A percentile compares a stretch with the other conserved stretches of the same genome.
These are phyloP conservation scores for Penicillium fuscoglaucum DNA, from an alignment of 2,329 filamentous ascomycete genomes.

Conservation along the genomic window DNA sequence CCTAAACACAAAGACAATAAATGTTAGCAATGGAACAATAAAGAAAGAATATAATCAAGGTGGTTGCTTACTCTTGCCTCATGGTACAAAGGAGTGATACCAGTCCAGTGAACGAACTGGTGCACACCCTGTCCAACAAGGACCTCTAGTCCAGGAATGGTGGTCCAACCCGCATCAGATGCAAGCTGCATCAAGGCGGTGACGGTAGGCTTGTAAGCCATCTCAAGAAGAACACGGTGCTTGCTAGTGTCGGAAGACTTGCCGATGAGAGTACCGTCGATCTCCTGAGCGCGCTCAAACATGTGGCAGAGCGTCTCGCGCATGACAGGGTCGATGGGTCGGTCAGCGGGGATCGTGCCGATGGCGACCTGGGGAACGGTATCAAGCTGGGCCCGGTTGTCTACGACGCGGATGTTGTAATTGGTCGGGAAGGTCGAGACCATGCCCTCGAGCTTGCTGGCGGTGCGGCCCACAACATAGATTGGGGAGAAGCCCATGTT, in stretches of 20 bases:
- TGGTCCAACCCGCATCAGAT: conserved; percentile 73
- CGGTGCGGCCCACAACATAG: conserved; percentile 79
- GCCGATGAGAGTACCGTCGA: conserved; percentile 44
- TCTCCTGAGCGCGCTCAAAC: conserved; percentile 50
- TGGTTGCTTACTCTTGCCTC: conserved; percentile 59
- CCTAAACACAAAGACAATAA: conserved; percentile 15
- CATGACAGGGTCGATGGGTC: conserved; percentile 72
- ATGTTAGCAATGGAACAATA: conserved; percentile 1
- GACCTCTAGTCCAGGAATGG: conserved; percentile 84
- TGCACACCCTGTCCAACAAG: conserved; percentile 81
- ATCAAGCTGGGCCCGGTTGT: conserved; percentile 53
- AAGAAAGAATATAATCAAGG: neutral
- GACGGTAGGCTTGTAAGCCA: conserved; percentile 89
- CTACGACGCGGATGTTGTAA: conserved; percentile 70
- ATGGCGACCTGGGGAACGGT: conserved; percentile 70
- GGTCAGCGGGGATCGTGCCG: conserved; percentile 87
- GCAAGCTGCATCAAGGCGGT: conserved; percentile 86
- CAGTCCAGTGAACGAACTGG: conserved; percentile 51
- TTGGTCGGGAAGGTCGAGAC: conserved; percentile 69
- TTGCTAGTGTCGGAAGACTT: conserved; percentile 37
- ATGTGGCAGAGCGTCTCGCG: conserved; percentile 62
- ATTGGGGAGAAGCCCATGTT: conserved; percentile 81
- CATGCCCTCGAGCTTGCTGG: conserved; percentile 66
- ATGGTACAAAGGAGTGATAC: conserved; percentile 50
- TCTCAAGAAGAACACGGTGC: conserved; percentile 73